Evolutionary conservation across 2,329 filamentous ascomycete genomes (phyloP).

Genomic region (Aspergillus latus): DNA sequence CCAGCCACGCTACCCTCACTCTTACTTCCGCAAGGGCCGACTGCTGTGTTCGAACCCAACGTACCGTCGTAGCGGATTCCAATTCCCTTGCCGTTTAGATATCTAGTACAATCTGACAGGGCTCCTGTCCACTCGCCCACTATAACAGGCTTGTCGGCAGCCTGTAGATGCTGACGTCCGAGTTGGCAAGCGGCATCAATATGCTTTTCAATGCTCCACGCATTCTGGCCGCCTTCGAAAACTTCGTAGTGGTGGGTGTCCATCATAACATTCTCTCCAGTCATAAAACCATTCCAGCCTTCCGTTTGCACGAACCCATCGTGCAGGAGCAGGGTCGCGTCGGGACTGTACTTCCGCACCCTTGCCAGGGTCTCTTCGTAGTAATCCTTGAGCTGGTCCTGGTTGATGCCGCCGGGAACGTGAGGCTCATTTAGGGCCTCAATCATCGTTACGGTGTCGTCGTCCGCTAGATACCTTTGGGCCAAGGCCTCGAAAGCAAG

Average conservation of each 20-base stretch:
- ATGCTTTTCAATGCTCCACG: constrained; percentile 54
- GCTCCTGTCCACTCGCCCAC: constrained; percentile 69
- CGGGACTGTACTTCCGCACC: constrained; percentile 46
- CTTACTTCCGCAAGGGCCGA: constrained; percentile 57
- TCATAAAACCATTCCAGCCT: constrained; percentile 63
- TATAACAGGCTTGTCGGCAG: constrained; percentile 64
- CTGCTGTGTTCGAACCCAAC: constrained; percentile 46
- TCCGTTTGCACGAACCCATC: constrained; percentile 48
- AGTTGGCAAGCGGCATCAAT: constrained; percentile 57
- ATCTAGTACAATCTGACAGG: constrained; percentile 60
- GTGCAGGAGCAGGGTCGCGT: constrained; percentile 57
- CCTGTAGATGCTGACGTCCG: constrained; percentile 47
- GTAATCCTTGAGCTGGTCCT: constrained; percentile 52
- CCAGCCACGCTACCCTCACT: constrained; percentile 49
- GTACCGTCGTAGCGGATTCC: constrained; percentile 61
- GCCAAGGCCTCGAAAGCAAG: constrained; percentile 59
- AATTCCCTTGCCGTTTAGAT: constrained; percentile 56
- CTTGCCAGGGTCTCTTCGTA: constrained; percentile 55
- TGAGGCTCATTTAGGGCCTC: constrained; percentile 47
- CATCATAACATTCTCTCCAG: constrained; percentile 55
- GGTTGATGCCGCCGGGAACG: constrained; percentile 40
- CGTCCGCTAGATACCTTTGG: constrained; percentile 55
- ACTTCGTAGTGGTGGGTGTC: constrained; percentile 71
- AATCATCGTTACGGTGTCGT: constrained; percentile 59
- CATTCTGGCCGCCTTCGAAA: constrained; percentile 55